Evolutionary conservation across 148 eudicot genomes (phyloP).

Genomic region (Pouteria glomerata): DNA sequence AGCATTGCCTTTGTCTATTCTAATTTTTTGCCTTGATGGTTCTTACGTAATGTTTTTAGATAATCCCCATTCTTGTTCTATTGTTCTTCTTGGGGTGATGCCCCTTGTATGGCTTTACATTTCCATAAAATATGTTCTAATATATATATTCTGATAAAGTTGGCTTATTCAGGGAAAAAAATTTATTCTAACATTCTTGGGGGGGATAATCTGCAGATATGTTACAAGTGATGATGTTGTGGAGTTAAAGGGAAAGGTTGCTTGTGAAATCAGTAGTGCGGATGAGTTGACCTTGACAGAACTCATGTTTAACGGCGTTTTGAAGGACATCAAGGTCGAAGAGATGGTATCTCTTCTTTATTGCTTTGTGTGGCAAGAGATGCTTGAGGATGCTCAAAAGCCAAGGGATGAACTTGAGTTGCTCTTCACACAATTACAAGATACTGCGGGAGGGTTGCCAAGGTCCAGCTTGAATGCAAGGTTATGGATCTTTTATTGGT

Average conservation of each 20-base stretch:
- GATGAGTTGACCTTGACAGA: conserved; percentile 94
- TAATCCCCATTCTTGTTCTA: too few species aligned
- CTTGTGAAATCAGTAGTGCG: conserved; percentile 96
- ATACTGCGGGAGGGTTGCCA: conserved; percentile 85
- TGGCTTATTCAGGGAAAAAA: background rate
- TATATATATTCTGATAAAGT: background rate
- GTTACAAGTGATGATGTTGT: conserved; percentile 79
- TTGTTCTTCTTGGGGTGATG: too few species aligned
- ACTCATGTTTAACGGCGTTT: conserved; percentile 77
- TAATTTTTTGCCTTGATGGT: too few species aligned
- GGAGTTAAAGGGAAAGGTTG: conserved; percentile 91
- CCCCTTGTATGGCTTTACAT: too few species aligned
- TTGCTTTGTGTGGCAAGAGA: conserved; percentile 97
- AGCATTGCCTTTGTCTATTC: too few species aligned
- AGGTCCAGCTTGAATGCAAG: conserved; percentile 91
- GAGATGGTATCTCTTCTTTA: conserved; percentile 92
- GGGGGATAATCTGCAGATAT: conserved; percentile 48
- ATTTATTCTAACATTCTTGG: background rate
- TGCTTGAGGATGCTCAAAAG: conserved; percentile 85
- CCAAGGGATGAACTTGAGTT: conserved; percentile 87
- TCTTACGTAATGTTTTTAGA: too few species aligned
- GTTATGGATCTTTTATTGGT: conserved; percentile 25
- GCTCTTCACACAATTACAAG: conserved; percentile 76
- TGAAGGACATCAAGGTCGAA: conserved; percentile 82
- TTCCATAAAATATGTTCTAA: too few species aligned